A percentile compares a stretch with the other conserved stretches of the same genome.
These are phyloP conservation scores for Claviceps maximensis DNA, from an alignment of 2,329 filamentous ascomycete genomes.

Conservation along the genomic window DNA sequence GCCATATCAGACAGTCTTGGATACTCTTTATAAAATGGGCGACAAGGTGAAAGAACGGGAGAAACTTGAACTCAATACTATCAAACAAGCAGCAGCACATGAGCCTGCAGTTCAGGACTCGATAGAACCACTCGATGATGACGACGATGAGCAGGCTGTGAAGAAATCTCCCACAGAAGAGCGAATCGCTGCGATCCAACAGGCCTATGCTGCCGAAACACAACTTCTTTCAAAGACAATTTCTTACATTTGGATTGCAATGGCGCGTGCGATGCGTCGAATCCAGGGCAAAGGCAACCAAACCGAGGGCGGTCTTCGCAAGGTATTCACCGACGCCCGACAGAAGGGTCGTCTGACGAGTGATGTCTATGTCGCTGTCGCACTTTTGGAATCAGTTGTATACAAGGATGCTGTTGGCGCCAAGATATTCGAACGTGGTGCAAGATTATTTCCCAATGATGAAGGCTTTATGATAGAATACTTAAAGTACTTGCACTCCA, in stretches of 20 bases:
- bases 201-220: slow-evolving; percentile 59
- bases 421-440: slow-evolving; percentile 91
- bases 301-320: slow-evolving; percentile 63
- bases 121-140: slow-evolving; percentile 35
- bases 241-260: slow-evolving; percentile 86
- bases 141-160: slow-evolving; percentile 27
- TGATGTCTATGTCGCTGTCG: slow-evolving; percentile 88
- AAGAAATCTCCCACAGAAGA: slow-evolving; percentile 49
- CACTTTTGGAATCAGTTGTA: slow-evolving; percentile 85
- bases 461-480: slow-evolving; percentile 92
- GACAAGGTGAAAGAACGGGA: slow-evolving; percentile 57
- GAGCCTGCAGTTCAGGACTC: slow-evolving; percentile 24
- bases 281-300: slow-evolving; percentile 69
- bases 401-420: slow-evolving; percentile 88
- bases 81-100: slow-evolving; percentile 38
- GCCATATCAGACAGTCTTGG: slow-evolving; percentile 70
- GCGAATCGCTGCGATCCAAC: slow-evolving; percentile 46
- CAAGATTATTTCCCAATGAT: slow-evolving; percentile 87
- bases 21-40: slow-evolving; percentile 77
- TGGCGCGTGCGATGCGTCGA: slow-evolving; percentile 87
- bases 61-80: slow-evolving; percentile 40
- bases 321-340: slow-evolving; percentile 80
- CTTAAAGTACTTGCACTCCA: slow-evolving; percentile 82
- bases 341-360: slow-evolving; percentile 79
- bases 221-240: slow-evolving; percentile 71